Evolutionary conservation across 2,329 filamentous ascomycete species (phyloP).

Genomic region (Fusarium haematococcum): DNA sequence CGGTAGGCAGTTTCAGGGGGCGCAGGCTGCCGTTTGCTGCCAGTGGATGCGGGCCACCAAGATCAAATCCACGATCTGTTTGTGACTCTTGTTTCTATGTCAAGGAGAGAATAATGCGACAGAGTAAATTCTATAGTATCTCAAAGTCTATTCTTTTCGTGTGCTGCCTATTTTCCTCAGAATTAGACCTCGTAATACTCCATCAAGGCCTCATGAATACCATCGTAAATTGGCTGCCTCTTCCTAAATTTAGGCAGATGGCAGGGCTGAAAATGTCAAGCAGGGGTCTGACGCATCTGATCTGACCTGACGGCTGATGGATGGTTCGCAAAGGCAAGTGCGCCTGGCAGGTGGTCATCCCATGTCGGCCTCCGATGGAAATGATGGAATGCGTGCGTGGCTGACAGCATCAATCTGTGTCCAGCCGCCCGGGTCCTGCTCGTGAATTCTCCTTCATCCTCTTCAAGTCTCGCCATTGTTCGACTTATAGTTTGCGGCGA

Average conservation of each 20-base stretch:
- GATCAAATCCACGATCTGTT: background rate
- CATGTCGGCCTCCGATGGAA: background rate
- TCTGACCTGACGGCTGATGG: background rate
- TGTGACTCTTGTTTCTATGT: background rate
- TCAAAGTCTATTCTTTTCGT: background rate
- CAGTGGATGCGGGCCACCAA: background rate
- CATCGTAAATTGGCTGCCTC: background rate
- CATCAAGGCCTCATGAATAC: background rate
- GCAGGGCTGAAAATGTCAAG: background rate
- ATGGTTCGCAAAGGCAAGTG: background rate
- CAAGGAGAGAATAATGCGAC: background rate
- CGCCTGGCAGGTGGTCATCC: background rate
- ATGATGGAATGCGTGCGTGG: background rate
- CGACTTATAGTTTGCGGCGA: background rate
- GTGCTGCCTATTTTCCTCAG: background rate
- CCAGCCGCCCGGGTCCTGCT: background rate
- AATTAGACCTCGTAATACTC: background rate
- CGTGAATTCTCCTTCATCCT: background rate
- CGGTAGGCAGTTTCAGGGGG: background rate
- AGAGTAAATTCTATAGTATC: background rate
- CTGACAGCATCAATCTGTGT: background rate
- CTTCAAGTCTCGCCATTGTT: background rate
- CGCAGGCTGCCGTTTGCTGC: background rate
- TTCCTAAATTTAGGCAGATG: background rate
- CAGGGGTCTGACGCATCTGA: background rate